phyloP scores from a whole-genome alignment of 2,329 filamentous ascomycete species.

The Fusarium cicatricum region DNA sequence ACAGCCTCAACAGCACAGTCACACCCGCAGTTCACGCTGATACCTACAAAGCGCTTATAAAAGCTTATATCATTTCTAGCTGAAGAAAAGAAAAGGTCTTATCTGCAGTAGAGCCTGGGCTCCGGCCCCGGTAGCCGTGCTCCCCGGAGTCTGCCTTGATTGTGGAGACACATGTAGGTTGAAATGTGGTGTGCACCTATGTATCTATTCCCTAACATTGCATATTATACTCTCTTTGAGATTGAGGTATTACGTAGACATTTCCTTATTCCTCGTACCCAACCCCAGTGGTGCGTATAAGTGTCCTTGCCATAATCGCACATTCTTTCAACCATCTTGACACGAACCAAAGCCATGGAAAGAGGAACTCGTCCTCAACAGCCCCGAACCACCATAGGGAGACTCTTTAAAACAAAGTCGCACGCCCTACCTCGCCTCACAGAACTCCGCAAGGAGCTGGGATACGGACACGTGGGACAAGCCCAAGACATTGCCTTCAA shows the following conservation, averaged over 20 bases:
- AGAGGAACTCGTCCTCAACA: not conserved
- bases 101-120: not conserved
- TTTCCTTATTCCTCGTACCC: not conserved
- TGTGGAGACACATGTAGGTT: too few relatives aligned
- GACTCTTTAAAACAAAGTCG: conserved; percentile 13
- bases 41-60: not conserved
- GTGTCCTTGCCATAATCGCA: not conserved
- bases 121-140: too few relatives aligned
- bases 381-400: not conserved
- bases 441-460: conserved; percentile 27
- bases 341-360: conserved; percentile 1
- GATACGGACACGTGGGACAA: conserved; percentile 16
- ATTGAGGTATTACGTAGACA: too few relatives aligned
- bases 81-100: not conserved
- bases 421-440: conserved; percentile 23
- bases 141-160: too few relatives aligned
- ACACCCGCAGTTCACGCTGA: not conserved
- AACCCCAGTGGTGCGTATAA: not conserved
- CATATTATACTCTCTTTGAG: too few relatives aligned
- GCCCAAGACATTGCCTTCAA: conserved; percentile 31
- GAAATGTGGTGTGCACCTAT: too few relatives aligned
- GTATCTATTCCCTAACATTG: too few relatives aligned
- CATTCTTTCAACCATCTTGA: not conserved
- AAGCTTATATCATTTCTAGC: not conserved
- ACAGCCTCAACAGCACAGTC: not conserved